Evolutionary conservation across 1,284 basidiomycete species (phyloP), one percentile per base, ranked within the genome.

Genomic region (Taiwanofungus camphoratus): DNA sequence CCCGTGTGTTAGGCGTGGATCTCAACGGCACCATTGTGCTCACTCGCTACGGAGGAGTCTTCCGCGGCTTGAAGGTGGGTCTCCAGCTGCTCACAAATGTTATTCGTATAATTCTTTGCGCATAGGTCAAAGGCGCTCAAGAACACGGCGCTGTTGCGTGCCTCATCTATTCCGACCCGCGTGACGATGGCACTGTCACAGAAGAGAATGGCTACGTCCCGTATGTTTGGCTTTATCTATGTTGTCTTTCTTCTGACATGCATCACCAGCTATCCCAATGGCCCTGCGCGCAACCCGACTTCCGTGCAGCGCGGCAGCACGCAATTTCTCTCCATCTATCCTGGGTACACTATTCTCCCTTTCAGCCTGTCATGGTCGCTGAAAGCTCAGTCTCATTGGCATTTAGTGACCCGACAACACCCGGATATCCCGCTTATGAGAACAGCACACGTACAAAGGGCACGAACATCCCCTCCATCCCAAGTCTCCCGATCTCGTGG

Each of bases 161-260:
- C 26, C 61, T 85, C 30, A 92, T 96, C 54, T 97, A 92, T 66
- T 82, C 80, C 20, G 93, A 97, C 64, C 87, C 87, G n/a, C 82
- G 80, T 37, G 91, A 96, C 56, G 92, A 97, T 56, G 91, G 91
- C n/a, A 76, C 75, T 27, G 81, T 92, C 29, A 90, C 83, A 3
- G 73, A 75, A 13, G 77, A 77, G 44, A 90, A 93, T 48, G 88
- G 86, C 4, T 87, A 82, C 54, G 63, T 71, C 26, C 69, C 78
- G 35, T 58, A 95, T 60, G 31, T 33, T 6, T 33, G 9, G 11
- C 7, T 18, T 13, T 33, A 33, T 13, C 18, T 9, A 7, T 33
- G 11, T 16, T 33, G 11, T 33, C 15, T 33, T 9, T 18, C 11
- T 16, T 33, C 8, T 9, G 31, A 33, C 31, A 9, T 33, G 11